Percentiles rank a stretch among this genome's conserved stretches.
Evolutionary conservation across 345 rosid genomes (phyloP).

Genomic region (Ailanthus altissimus): DNA sequence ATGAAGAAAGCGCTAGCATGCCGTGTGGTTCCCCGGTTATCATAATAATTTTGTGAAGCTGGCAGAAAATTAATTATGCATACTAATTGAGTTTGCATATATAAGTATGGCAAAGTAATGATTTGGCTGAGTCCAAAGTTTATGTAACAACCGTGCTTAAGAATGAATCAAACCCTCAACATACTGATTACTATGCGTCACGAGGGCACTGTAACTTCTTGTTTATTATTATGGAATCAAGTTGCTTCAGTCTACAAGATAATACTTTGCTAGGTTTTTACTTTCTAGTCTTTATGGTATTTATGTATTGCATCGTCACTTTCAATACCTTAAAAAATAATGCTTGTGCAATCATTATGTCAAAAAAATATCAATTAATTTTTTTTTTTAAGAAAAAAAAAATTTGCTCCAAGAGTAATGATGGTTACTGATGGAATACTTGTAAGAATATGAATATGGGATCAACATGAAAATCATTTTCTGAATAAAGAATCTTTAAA

Average conservation of each 20-base stretch:
- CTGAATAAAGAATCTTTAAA: too few species aligned
- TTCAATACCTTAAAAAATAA: too few species aligned
- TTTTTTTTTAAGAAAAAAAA: too few species aligned
- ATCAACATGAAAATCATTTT: too few species aligned
- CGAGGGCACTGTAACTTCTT: background rate
- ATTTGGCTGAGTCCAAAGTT: background rate
- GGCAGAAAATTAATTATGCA: background rate
- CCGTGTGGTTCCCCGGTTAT: slow-evolving; percentile 27
- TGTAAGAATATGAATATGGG: too few species aligned
- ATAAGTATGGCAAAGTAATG: background rate
- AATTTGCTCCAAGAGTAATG: too few species aligned
- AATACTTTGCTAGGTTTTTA: background rate
- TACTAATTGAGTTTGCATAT: background rate
- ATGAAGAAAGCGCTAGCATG: slow-evolving; percentile 55
- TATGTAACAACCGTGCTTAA: background rate
- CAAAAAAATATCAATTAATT: too few species aligned
- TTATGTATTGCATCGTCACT: too few species aligned
- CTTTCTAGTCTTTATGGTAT: background rate
- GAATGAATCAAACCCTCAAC: background rate
- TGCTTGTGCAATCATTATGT: too few species aligned
- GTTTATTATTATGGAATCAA: background rate
- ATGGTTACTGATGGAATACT: too few species aligned
- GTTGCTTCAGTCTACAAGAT: background rate
- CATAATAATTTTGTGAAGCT: background rate
- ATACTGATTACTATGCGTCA: background rate